Conservation (phyloP, 2,329 filamentous ascomycete species). For the Coniochaeta hoffmannii region DNA sequence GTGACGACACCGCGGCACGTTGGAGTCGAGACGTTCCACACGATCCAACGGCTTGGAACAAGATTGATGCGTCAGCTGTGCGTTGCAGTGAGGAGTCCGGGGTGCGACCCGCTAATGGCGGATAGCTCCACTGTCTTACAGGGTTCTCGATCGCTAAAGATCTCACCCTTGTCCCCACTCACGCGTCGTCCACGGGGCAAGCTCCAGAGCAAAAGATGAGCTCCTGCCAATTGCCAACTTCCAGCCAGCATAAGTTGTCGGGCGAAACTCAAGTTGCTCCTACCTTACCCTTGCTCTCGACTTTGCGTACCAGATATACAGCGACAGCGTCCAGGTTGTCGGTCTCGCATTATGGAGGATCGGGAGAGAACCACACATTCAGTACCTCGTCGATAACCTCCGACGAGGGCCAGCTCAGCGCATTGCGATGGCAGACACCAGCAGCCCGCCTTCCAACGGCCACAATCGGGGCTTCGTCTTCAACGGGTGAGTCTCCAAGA, state of each 20-base stretch:
- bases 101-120: neutral
- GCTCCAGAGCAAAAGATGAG: neutral
- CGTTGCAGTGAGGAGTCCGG: neutral
- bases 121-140: neutral
- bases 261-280: neutral
- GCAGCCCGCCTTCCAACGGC: neutral
- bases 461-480: neutral
- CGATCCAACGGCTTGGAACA: neutral
- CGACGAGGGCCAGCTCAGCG: neutral
- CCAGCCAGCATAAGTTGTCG: neutral
- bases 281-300: neutral
- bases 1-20: conserved; percentile 1
- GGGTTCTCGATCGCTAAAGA: neutral
- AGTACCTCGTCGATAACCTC: conserved; percentile 1
- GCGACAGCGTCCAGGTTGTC: neutral
- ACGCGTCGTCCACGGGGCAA: neutral
- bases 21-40: neutral
- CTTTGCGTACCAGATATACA: neutral
- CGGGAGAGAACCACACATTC: neutral
- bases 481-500: neutral
- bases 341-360: neutral
- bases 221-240: neutral
- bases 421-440: neutral
- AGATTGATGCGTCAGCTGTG: neutral
- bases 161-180: neutral